Evolutionary conservation across 352 stramenopile species (phyloP), one percentile per base, ranked within the genome.

Genomic region (Saprolegnia parasitica): DNA sequence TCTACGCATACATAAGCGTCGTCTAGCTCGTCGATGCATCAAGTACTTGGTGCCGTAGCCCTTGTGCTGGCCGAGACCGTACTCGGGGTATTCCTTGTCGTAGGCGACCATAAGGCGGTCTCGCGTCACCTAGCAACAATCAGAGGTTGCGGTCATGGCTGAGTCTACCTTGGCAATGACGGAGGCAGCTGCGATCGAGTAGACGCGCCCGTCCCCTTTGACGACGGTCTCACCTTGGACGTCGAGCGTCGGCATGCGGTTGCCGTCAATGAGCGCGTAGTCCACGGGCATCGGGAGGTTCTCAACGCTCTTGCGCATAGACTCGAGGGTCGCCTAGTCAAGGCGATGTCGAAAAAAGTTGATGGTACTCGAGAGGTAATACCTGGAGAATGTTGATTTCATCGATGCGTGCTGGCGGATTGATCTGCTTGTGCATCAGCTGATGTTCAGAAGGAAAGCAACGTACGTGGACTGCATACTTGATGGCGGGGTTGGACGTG

Each of bases 331-430:
- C 20, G 97, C 96, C 83, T 79, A 45, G n/a, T n/a, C n/a, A n/a
- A n/a, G n/a, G n/a, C n/a, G n/a, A n/a, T n/a, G n/a, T n/a, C n/a
- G n/a, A n/a, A n/a, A n/a, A n/a, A n/a, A n/a, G n/a, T n/a, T n/a
- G n/a, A n/a, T n/a, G n/a, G n/a, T n/a, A n/a, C n/a, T n/a, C n/a
- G n/a, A n/a, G n/a, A n/a, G n/a, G 4, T 10, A 23, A 20, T 50
- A 78, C 74, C 68, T 99, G 95, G 35, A 99, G 79, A 76, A 99
- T 99, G 78, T 99, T 99, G 72, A 99, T 97, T 81, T 98, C 87
- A 78, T 99, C 97, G 78, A 99, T 99, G 4, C 87, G 77, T 64
- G 88, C 74, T 10, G 84, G 73, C 32, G 77, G 89, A 50, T 83
- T 87, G 26, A 88, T 49, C 72, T 77, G 63, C 0, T 37, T 1